Evolutionary conservation across 495 filamentous ascomycete species (phyloP), one percentile per base, ranked within the genome.

Genomic region (Trichocladium antarcticum): DNA sequence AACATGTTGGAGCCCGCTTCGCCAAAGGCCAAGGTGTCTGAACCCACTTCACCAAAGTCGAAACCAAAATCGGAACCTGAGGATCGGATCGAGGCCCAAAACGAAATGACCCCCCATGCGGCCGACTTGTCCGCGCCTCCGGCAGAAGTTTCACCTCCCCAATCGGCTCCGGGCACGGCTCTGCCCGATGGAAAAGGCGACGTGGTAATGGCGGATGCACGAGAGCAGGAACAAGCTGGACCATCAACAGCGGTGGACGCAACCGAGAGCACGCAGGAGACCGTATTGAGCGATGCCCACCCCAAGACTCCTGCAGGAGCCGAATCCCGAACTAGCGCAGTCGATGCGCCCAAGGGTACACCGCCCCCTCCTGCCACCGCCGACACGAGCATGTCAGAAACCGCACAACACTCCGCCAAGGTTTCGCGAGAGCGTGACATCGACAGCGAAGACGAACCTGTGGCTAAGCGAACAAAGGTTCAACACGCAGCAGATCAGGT

Each of bases 401-500:
- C 61, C 2, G 52, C 59, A 10, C 53, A 58, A 21, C 43, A 62
- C 0, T 52, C 67, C 0, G 61, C 66, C 2, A 88, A 87, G 62
- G 40, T 81, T 2, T 69, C 79, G 0, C 75, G 85, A 8, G 83
- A 85, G 51, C 81, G 87, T 0, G 85, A 90, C 14, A 81, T 78
- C 29, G 78, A 89, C 47, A 71, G 68, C 29, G 74, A 72, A 31
- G 82, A 86, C n/a, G 85, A 84, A 52, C 85, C 82, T 16, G 79
- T 79, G 16, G 74, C 85, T 7, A 94, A 95, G 66, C 78, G 87
- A 21, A 74, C 84, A 31, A 89, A 83, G 65, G 53, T 61, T 2
- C 63, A 57, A 6, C 32, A 45, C 14, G 37, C 51, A 0, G 58
- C 52, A 14, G 64, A 67, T 11, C 53, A 62, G 32, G 49, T 58